phyloP scores from a whole-genome alignment of 1,284 basidiomycete genomes.

The Erythrobasidium hasegawianum region DNA sequence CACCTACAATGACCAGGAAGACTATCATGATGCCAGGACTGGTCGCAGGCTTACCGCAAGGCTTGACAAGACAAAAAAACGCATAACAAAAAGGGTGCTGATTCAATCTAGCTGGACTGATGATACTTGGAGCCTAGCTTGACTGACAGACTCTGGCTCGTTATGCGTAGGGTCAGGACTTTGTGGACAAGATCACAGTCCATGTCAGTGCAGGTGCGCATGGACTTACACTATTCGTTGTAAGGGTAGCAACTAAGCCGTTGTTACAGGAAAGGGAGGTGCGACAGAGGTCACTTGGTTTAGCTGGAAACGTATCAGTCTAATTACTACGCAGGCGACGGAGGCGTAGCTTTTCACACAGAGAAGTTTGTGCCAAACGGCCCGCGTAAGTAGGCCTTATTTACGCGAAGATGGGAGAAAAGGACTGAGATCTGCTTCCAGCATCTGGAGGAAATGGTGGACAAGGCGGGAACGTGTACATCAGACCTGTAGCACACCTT shows the following conservation, averaged over 20 bases:
- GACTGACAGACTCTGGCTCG: too few species aligned
- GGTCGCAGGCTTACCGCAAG: constrained; percentile 22
- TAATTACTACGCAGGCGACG: constrained; percentile 29
- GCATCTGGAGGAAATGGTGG: constrained; percentile 85
- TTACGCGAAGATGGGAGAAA: too few species aligned
- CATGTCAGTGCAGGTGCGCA: constrained; percentile 69
- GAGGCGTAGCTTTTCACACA: constrained; percentile 38
- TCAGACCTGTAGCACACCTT: constrained; percentile 68
- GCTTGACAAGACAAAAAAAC: constrained; percentile 28
- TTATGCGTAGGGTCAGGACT: constrained; percentile 63
- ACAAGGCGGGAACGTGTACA: constrained; percentile 76
- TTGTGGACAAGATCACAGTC: constrained; percentile 73
- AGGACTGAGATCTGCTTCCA: constrained; percentile 48
- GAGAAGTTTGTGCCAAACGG: constrained; percentile 51
- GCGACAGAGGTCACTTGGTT: neutral
- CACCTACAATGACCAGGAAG: constrained; percentile 8
- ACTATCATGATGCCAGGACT: constrained; percentile 23
- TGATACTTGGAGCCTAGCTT: too few species aligned
- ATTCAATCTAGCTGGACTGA: too few species aligned
- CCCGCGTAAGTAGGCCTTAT: constrained; percentile 73
- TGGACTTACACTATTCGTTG: neutral
- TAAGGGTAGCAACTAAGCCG: neutral
- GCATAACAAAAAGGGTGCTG: constrained; percentile 25
- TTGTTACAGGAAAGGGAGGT: constrained; percentile 31
- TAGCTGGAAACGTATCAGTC: neutral